phyloP scores from a whole-genome alignment of 768 basidiomycete species.

The Scleroderma citrinum region DNA sequence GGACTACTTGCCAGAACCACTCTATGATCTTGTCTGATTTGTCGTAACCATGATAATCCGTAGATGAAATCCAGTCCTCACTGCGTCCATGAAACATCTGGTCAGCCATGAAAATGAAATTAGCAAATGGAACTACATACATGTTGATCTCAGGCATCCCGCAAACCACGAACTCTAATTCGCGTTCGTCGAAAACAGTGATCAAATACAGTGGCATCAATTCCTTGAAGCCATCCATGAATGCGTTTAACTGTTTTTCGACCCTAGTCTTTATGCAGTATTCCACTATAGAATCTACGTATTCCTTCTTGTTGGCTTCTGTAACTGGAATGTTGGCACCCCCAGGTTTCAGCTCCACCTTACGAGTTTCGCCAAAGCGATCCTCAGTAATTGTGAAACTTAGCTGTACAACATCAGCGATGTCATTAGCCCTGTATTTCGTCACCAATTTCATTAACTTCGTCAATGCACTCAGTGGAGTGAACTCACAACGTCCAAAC shows the following conservation, averaged over 20 bases:
- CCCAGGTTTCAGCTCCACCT: constrained; percentile 57
- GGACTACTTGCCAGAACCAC: constrained; percentile 95
- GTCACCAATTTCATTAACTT: not conserved
- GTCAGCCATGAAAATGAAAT: not conserved
- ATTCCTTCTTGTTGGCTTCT: constrained; percentile 72
- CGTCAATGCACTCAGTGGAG: not conserved
- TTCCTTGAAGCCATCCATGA: constrained; percentile 82
- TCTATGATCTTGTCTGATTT: constrained; percentile 85
- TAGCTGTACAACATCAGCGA: constrained; percentile 69
- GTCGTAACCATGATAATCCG: constrained; percentile 85
- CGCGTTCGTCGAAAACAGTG: constrained; percentile 87
- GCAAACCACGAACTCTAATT: constrained; percentile 84
- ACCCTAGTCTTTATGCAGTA: constrained; percentile 82
- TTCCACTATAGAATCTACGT: constrained; percentile 70
- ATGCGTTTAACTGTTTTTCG: constrained; percentile 77
- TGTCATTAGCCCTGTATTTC: constrained; percentile 58
- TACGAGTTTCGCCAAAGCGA: constrained; percentile 66
- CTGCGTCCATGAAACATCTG: constrained; percentile 25
- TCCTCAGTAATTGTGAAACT: constrained; percentile 69
- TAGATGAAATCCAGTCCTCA: constrained; percentile 92
- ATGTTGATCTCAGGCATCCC: constrained; percentile 93
- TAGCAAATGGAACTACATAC: constrained; percentile 33
- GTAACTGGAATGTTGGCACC: constrained; percentile 61
- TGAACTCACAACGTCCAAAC: constrained; percentile 69
- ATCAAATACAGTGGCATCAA: constrained; percentile 79